Base-by-base conservation (phyloP, 176 grass and related monocot species). In the Secale cereale region DNA sequence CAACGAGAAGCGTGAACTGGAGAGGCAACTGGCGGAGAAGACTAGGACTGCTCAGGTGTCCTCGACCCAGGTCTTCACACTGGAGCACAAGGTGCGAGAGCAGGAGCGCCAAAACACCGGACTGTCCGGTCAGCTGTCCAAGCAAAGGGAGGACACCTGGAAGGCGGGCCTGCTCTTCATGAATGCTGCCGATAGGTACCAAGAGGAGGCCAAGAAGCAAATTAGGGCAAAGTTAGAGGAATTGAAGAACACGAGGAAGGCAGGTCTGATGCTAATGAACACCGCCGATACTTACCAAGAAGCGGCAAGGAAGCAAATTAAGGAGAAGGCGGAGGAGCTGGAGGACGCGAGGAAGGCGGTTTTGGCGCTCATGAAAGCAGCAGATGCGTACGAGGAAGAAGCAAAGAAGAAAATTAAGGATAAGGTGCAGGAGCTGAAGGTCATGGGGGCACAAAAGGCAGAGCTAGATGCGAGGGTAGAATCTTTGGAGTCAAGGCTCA, bases 1-100 rank as follows among this genome's bases (percentile, higher is more conserved):
- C 52, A 60, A 59, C 52, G 20, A 78, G 52, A 78, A 63, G n/a
- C 56, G 56, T 78, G n/a, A 78, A 8, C 76, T 78, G n/a, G 57
- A 62, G 76, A 78, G 33, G 56, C 76, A 40, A 33, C 35, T 41
- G 12, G 76, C 57, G 4, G 76, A 62, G 57, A 78, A 78, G 57
- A 41, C 33, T 56, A 78, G 40, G 40, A 41, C 40, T 12, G 40
- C 40, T 41, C 40, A 48, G 45, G 40, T 41, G 60, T 26, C 60
- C 25, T 62, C 11, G 40, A 41, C 41, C 11, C 41, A 50, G 14
- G 60, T 27, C 60, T 63, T 63, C n/a, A n/a, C n/a, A n/a, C n/a
- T n/a, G n/a, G n/a, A n/a, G n/a, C n/a, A n/a, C n/a, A n/a, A n/a
- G n/a, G n/a, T n/a, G n/a, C n/a, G n/a, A n/a, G n/a, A n/a, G n/a